Evolutionary conservation across 2,329 filamentous ascomycete genomes (phyloP), one percentile per base, ranked within the genome.

Genomic region (Fusarium pseudograminearum): DNA sequence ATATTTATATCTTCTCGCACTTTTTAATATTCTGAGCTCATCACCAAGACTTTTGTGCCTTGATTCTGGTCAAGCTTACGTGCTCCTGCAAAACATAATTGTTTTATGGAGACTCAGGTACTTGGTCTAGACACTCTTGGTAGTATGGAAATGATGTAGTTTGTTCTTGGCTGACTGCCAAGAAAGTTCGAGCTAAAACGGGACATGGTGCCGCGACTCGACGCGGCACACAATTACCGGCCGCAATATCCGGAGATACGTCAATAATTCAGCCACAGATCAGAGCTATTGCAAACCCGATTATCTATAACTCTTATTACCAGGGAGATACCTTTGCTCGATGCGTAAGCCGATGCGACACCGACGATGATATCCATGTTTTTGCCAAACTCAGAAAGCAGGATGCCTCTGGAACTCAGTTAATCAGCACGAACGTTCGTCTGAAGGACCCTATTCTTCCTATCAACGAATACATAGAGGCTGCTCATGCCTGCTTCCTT

Each of bases 171-270:
- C 31, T n/a, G 15, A 10, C 9, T 10, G 24, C 61, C 34, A 52
- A 47, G 34, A 65, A 18, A 50, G 28, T 24, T 31, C 10, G 40
- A 47, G 34, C 53, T 60, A 65, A 42, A 26, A 6, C 60, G 53
- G 61, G 15, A 46, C 16, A 38, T 7, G 24, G 41, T 65, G 61
- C 61, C 61, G 61, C 52, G 53, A 59, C 45, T 28, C 11, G 15
- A 20, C 20, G 11, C 61, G 61, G 61, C 61, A 65, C 60, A 8
- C 11, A 58, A 60, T 42, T 65, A 59, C 61, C 61, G 61, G 61
- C 61, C 61, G 61, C 34, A 7, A 51, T 65, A 65, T 36, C 61
- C 61, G 60, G n/a, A 7, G 9, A 31, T 24, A 33, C 28, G 9
- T 30, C 11, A 9, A 14, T 14, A 26, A 42, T 10, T 11, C 5